phyloP scores from a whole-genome alignment of 1,284 basidiomycete species.

The Ceratobasidium theobromae region DNA sequence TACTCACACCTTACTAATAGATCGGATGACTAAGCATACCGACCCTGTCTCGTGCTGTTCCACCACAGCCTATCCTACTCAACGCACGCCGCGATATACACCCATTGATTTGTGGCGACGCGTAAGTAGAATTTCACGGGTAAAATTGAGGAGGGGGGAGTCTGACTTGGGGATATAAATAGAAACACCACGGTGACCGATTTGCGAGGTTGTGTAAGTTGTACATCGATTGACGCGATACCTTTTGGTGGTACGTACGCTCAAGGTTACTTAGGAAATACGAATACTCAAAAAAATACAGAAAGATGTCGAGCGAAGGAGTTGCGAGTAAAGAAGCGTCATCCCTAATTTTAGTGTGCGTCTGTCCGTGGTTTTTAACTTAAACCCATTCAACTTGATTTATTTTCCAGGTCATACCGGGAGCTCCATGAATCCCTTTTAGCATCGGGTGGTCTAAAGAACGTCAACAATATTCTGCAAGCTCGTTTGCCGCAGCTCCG shows the following conservation, averaged over 20 bases:
- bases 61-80: too few species aligned
- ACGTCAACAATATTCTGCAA: constrained; percentile 44
- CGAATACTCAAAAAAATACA: neutral
- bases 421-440: constrained; percentile 16
- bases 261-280: too few species aligned
- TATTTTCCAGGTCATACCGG: constrained; percentile 9
- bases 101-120: too few species aligned
- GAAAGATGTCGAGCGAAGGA: constrained; percentile 4
- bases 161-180: too few species aligned
- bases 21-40: too few species aligned
- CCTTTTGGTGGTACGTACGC: neutral
- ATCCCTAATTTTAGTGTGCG: constrained; percentile 12
- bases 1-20: too few species aligned
- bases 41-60: too few species aligned
- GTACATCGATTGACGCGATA: neutral
- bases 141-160: too few species aligned
- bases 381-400: neutral
- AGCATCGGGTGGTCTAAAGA: neutral
- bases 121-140: too few species aligned
- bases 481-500: constrained; percentile 59
- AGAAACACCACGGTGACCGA: too few species aligned
- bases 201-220: neutral
- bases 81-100: too few species aligned
- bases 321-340: constrained; percentile 5
- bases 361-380: neutral